Conservation (phyloP, 2,329 filamentous ascomycete genomes). For the Botrytis porri region DNA sequence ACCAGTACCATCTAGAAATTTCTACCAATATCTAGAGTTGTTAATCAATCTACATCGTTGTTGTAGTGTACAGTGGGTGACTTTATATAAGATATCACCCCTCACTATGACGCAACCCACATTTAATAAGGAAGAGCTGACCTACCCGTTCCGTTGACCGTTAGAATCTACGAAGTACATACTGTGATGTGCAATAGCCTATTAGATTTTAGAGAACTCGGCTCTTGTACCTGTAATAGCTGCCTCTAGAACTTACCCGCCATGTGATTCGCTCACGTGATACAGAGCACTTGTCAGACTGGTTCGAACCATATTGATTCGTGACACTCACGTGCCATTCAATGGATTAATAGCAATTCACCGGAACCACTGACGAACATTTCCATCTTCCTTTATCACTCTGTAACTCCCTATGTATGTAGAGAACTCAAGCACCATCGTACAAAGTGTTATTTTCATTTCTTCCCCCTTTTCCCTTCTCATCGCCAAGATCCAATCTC, state of each 20-base stretch:
- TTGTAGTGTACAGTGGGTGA: neutral
- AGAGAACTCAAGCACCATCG: neutral
- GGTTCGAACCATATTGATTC: neutral
- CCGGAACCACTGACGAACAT: neutral
- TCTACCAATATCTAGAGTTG: neutral
- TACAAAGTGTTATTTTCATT: neutral
- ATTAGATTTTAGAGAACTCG: neutral
- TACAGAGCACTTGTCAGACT: accelerated
- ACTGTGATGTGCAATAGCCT: neutral
- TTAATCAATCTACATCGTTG: neutral
- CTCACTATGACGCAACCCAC: neutral
- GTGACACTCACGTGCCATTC: neutral
- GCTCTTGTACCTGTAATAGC: neutral
- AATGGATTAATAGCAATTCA: neutral
- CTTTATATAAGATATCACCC: neutral
- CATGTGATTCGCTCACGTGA: neutral
- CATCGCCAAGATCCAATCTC: conserved; percentile 3
- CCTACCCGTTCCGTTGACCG: neutral
- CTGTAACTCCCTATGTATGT: neutral
- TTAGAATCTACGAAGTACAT: neutral
- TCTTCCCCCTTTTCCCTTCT: neutral
- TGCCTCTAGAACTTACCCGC: too few relatives aligned
- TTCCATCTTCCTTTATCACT: neutral
- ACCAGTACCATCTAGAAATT: neutral
- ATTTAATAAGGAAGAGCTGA: neutral